Conservation (phyloP, 371 early-diverging fungal species). For the Smittium culicis region DNA sequence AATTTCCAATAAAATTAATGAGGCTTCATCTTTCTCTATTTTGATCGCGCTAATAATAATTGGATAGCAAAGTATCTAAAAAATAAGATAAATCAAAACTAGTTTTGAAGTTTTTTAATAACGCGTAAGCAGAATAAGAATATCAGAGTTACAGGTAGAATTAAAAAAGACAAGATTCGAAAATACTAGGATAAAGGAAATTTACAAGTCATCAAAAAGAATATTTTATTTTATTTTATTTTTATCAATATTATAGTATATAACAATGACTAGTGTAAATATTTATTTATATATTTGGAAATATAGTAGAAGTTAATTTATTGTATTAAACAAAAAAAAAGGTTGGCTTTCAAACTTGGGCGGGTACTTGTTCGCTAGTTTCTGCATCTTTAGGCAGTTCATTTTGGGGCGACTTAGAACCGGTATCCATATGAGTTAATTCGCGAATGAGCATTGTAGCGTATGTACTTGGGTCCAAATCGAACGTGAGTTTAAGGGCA, state of each 20-base stretch:
- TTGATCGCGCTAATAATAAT: no score
- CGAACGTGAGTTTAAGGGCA: constrained; percentile 63
- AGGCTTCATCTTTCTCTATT: no score
- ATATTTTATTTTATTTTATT: neutral
- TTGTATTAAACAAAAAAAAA: neutral
- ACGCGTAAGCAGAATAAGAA: no score
- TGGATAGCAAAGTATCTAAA: no score
- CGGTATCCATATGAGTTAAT: constrained; percentile 66
- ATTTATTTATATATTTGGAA: neutral
- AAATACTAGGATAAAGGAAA: neutral
- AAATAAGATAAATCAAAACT: no score
- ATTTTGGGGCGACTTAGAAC: neutral
- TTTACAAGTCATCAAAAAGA: neutral
- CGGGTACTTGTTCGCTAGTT: neutral
- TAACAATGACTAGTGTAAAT: no score
- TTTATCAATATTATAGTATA: neutral
- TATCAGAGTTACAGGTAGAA: no score
- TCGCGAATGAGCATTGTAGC: constrained; percentile 97
- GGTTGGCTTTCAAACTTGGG: no score
- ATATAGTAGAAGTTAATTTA: neutral
- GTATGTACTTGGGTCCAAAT: constrained; percentile 69
- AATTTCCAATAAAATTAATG: no score
- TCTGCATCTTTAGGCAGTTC: neutral
- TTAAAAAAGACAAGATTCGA: no score
- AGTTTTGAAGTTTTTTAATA: no score